Conservation (phyloP, 2,329 filamentous ascomycete genomes). For the Phialophora chinensis region DNA sequence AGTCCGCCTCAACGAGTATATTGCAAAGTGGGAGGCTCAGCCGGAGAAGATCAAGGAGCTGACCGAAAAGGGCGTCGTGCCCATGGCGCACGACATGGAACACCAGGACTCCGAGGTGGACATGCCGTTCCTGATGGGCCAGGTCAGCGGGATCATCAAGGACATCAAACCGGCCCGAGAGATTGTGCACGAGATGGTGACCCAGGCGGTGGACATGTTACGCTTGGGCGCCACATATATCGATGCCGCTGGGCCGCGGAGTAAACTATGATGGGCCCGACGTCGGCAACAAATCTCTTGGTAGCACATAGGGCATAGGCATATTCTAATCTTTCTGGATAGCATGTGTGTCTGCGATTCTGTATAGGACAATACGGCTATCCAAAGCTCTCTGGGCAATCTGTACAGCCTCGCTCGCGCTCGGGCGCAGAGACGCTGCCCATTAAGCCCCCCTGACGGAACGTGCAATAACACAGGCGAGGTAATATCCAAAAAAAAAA, state of each 20-base stretch:
- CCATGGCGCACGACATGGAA: constrained; percentile 81
- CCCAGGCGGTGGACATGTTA: constrained; percentile 72
- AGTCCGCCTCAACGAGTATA: constrained; percentile 81
- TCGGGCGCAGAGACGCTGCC: background rate
- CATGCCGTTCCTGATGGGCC: constrained; percentile 88
- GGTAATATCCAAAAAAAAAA: background rate
- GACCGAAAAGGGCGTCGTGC: constrained; percentile 77
- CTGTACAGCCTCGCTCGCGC: background rate
- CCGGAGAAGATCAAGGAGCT: constrained; percentile 77
- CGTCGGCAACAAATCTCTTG: background rate
- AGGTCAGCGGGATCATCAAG: constrained; percentile 79
- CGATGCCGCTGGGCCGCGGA: constrained; percentile 27
- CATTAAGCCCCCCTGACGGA: background rate
- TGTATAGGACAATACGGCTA: background rate
- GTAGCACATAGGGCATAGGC: background rate
- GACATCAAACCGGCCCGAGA: constrained; percentile 79
- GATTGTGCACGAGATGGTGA: constrained; percentile 92
- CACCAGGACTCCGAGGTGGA: constrained; percentile 72
- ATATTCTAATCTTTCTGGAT: background rate
- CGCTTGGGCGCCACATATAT: constrained; percentile 68
- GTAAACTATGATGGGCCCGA: constrained; percentile 26
- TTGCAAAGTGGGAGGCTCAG: constrained; percentile 77
- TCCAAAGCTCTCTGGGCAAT: background rate
- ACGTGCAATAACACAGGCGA: background rate
- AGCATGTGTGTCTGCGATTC: background rate